Evolutionary conservation across 1,284 basidiomycete species (phyloP).

Genomic region (Fomitopsis schrenkii): DNA sequence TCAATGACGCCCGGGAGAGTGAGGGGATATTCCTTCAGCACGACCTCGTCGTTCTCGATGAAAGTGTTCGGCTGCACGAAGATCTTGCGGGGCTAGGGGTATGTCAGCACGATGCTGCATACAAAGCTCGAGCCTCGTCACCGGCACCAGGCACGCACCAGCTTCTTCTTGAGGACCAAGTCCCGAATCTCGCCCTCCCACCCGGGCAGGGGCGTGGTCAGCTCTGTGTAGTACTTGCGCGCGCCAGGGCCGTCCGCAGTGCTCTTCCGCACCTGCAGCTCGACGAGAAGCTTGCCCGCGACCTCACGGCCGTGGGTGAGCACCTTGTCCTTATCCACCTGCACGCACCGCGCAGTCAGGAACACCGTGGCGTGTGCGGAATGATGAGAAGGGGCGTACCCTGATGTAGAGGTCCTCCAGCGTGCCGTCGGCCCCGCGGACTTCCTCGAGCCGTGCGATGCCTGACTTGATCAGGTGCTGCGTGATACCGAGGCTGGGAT

Average conservation of each 20-base stretch:
- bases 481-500: constrained; percentile 68
- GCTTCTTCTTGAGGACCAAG: constrained; percentile 74
- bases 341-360: background rate
- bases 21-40: constrained; percentile 74
- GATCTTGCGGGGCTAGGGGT: constrained; percentile 66
- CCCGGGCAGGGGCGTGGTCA: constrained; percentile 66
- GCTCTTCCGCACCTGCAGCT: constrained; percentile 79
- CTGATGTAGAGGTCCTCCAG: constrained; percentile 69
- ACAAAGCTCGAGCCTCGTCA: background rate
- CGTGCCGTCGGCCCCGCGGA: constrained; percentile 49
- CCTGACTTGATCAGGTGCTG: constrained; percentile 70
- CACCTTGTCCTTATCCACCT: constrained; percentile 71
- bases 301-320: constrained; percentile 60
- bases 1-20: constrained; percentile 70
- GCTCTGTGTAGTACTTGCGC: constrained; percentile 65
- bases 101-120: background rate
- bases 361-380: background rate
- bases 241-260: constrained; percentile 78
- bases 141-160: constrained; percentile 38
- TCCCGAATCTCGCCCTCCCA: constrained; percentile 78
- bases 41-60: constrained; percentile 58
- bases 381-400: constrained; percentile 34
- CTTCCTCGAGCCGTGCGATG: constrained; percentile 67
- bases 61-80: constrained; percentile 81
- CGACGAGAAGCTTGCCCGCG: constrained; percentile 68